These are phyloP conservation scores for Fusarium agapanthi DNA, from an alignment of 2,329 filamentous ascomycete species.

Conservation along the genomic window DNA sequence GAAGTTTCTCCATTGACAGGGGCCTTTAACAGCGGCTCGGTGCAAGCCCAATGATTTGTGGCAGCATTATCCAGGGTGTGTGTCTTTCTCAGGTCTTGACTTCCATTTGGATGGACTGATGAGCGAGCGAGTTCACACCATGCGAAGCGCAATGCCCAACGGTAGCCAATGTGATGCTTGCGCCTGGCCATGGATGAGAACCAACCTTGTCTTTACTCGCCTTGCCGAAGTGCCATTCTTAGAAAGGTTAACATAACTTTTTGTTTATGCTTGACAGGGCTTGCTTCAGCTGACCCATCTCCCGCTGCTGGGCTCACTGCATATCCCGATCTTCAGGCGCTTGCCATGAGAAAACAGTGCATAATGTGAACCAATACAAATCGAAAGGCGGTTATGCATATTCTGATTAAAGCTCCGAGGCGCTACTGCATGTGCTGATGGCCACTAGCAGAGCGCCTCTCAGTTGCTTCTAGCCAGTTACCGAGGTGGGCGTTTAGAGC, in stretches of 20 bases:
- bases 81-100: conserved; percentile 31
- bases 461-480: background rate
- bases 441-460: conserved; percentile 22
- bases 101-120: conserved; percentile 35
- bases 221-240: conserved; percentile 23
- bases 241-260: conserved; percentile 22
- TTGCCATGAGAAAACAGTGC: background rate
- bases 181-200: conserved; percentile 25
- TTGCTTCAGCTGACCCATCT: conserved; percentile 21
- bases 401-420: conserved; percentile 12
- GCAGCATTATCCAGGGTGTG: conserved; percentile 16
- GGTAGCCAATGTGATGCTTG: conserved; percentile 36
- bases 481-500: conserved; percentile 17
- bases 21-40: conserved; percentile 28
- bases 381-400: conserved; percentile 26
- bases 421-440: conserved; percentile 32
- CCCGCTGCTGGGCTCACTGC: conserved; percentile 11
- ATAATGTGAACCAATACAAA: conserved; percentile 11
- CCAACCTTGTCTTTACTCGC: background rate
- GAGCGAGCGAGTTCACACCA: conserved; percentile 31
- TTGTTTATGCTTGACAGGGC: conserved; percentile 40
- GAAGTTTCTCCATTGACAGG: conserved; percentile 19
- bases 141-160: conserved; percentile 22
- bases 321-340: background rate
- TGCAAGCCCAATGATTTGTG: conserved; percentile 27